These are phyloP conservation scores for Kazachstania martiniae DNA, from an alignment of 805 yeast species.

Conservation along the genomic window DNA sequence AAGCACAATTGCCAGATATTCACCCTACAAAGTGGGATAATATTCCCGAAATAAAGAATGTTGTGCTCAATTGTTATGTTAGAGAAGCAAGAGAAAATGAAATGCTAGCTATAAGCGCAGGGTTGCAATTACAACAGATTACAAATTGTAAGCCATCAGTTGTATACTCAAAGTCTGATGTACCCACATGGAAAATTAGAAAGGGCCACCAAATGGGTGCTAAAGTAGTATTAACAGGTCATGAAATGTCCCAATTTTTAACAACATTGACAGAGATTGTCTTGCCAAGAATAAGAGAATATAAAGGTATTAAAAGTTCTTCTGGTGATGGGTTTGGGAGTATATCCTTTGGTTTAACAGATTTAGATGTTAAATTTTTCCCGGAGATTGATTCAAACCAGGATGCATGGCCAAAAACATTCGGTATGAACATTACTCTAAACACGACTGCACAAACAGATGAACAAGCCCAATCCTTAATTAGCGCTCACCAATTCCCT, in stretches of 20 bases:
- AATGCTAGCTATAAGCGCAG: constrained; percentile 65
- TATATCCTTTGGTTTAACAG: constrained; percentile 70
- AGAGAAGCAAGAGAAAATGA: constrained; percentile 59
- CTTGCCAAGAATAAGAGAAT: constrained; percentile 84
- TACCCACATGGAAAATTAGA: constrained; percentile 77
- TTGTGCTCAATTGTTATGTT: constrained; percentile 68
- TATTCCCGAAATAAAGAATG: constrained; percentile 59
- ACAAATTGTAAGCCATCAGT: constrained; percentile 81
- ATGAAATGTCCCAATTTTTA: constrained; percentile 76
- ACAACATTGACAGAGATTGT: constrained; percentile 84
- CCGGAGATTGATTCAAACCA: constrained; percentile 90
- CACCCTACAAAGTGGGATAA: constrained; percentile 55
- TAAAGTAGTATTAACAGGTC: constrained; percentile 63
- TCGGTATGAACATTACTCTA: constrained; percentile 76
- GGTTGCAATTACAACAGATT: constrained; percentile 78
- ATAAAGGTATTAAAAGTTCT: constrained; percentile 60
- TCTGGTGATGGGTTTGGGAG: constrained; percentile 84
- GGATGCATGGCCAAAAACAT: constrained; percentile 79
- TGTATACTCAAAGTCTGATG: constrained; percentile 65
- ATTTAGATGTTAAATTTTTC: constrained; percentile 68
- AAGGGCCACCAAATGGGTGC: constrained; percentile 90
- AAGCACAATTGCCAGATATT: constrained; percentile 64
- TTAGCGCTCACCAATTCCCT: constrained; percentile 77
- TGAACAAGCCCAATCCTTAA: constrained; percentile 73
- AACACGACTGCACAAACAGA: constrained; percentile 87